Evolutionary conservation across 495 filamentous ascomycete species (phyloP), one percentile per base, ranked within the genome.

Genomic region (Podospora conica): DNA sequence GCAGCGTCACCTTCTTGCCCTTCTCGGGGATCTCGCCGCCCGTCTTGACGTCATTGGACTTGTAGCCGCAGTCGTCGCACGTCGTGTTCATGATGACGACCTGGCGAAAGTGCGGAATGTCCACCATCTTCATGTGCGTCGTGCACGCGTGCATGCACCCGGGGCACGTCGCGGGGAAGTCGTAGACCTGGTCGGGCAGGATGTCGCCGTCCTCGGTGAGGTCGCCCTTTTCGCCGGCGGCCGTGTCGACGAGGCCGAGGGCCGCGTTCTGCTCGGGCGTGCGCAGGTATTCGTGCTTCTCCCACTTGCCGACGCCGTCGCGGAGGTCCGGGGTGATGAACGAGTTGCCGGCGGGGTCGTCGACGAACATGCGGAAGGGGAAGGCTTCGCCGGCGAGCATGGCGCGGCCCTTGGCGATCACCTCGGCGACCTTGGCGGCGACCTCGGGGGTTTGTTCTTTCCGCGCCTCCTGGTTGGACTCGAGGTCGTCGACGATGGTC

Each of bases 321-420:
- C 84, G 78, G 64, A 88, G 84, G 66, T 90, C 89, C 29, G 95
- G 95, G 59, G 96, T 92, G 70, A 99, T 96, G 85, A 91, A 98
- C 3, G 91, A 96, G 81, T 99, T 99, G n/a, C 95, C 95, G 4
- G 93, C 90, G 2, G 90, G 90, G 70, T 99, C 95, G 74, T 99
- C 91, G 31, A 97, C 75, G 11, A 84, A 86, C 31, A 98, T 78
- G 8, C 89, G 87, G 81, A 98, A 97, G n/a, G 96, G 95, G 72
- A 94, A 93, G 2, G 81, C 84, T 9, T 86, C 81, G 15, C 91
- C 87, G 11, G 84, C 84, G 20, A 94, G 73, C 83, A 97, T 96
- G 25, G 86, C 83, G 64, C 85, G 78, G 1, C 93, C 82, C 60
- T 86, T 89, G 23, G 82, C 73, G 65, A 96, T 86, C 59, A 97